Evolutionary conservation across 1,139 yeast species (phyloP).

Genomic region (Casaregolazyma lundiana): DNA sequence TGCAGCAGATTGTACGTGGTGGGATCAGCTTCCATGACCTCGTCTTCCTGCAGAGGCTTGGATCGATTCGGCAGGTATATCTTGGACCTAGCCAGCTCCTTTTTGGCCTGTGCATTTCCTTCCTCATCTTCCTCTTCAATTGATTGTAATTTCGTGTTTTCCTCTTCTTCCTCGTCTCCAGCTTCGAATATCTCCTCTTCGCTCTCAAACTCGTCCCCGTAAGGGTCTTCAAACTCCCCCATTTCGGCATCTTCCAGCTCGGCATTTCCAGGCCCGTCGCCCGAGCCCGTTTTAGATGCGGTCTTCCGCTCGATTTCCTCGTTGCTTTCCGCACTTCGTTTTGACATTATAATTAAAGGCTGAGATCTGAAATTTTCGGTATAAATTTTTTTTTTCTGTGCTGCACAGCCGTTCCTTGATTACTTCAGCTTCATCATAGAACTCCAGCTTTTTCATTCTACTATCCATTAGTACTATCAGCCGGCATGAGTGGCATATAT

Average conservation of each 20-base stretch:
- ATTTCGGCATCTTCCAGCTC: slow-evolving; percentile 45
- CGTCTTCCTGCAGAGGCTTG: slow-evolving; percentile 90
- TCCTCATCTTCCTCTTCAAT: slow-evolving; percentile 37
- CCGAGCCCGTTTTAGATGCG: slow-evolving; percentile 28
- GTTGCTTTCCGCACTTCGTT: slow-evolving; percentile 23
- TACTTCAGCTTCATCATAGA: slow-evolving; percentile 18
- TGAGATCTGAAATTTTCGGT: background rate
- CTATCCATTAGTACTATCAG: too few relatives aligned
- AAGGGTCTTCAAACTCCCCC: slow-evolving; percentile 93
- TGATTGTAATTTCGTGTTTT: slow-evolving; percentile 38
- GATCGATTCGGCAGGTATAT: slow-evolving; percentile 84
- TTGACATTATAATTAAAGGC: slow-evolving; percentile 21
- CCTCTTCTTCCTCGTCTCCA: slow-evolving; percentile 48
- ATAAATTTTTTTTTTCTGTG: background rate
- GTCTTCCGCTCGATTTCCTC: slow-evolving; percentile 21
- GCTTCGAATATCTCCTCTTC: slow-evolving; percentile 51
- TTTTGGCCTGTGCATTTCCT: slow-evolving; percentile 21
- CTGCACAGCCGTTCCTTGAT: background rate
- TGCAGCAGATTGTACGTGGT: slow-evolving; percentile 95
- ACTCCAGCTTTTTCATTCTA: too few relatives aligned
- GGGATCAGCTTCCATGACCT: slow-evolving; percentile 94
- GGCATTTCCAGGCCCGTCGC: slow-evolving; percentile 26
- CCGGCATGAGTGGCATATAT: slow-evolving; percentile 6
- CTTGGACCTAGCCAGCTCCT: slow-evolving; percentile 23
- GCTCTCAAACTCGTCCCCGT: slow-evolving; percentile 91